These are phyloP conservation scores for Trifolium repens DNA, from an alignment of 306 rosid species.

Conservation along the genomic window DNA sequence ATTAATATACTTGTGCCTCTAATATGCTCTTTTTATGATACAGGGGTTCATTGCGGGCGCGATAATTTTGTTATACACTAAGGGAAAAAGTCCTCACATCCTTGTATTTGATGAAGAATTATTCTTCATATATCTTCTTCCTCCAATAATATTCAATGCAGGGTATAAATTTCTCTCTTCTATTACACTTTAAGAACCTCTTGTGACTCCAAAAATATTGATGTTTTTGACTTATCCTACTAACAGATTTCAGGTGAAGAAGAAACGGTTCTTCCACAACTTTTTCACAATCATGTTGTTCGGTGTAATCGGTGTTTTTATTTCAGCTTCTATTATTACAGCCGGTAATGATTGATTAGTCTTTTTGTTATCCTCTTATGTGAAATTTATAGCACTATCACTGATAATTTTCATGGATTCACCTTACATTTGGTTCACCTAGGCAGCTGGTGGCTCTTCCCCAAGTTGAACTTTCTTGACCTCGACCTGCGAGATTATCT, in stretches of 20 bases:
- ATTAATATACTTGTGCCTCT: slow-evolving; percentile 10
- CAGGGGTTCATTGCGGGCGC: slow-evolving; percentile 77
- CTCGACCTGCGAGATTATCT: slow-evolving; percentile 65
- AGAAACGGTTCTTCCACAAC: slow-evolving; percentile 89
- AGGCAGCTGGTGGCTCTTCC: slow-evolving; percentile 90
- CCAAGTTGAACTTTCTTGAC: slow-evolving; percentile 72
- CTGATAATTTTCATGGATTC: slow-evolving; percentile 2
- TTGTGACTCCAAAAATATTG: not conserved
- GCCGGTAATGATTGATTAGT: slow-evolving; percentile 50
- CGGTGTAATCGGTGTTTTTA: slow-evolving; percentile 85
- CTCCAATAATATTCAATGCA: slow-evolving; percentile 96
- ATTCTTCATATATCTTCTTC: slow-evolving; percentile 95
- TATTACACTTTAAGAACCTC: slow-evolving; percentile 23
- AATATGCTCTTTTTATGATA: slow-evolving; percentile 38
- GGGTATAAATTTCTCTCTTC: slow-evolving; percentile 58
- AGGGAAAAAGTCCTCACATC: slow-evolving; percentile 80
- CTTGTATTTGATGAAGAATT: slow-evolving; percentile 76
- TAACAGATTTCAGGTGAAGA: slow-evolving; percentile 94
- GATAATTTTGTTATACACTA: slow-evolving; percentile 61
- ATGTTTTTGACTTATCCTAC: slow-evolving; percentile 7
- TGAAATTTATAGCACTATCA: slow-evolving; percentile 1
- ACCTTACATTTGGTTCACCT: slow-evolving; percentile 47
- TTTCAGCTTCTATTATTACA: slow-evolving; percentile 67
- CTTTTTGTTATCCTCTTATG: slow-evolving; percentile 5
- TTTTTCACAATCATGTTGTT: slow-evolving; percentile 84